Percentiles rank a stretch among this genome's conserved stretches.
Conservation (phyloP, 1,139 yeast genomes). For the Candida dubliniensis region DNA sequence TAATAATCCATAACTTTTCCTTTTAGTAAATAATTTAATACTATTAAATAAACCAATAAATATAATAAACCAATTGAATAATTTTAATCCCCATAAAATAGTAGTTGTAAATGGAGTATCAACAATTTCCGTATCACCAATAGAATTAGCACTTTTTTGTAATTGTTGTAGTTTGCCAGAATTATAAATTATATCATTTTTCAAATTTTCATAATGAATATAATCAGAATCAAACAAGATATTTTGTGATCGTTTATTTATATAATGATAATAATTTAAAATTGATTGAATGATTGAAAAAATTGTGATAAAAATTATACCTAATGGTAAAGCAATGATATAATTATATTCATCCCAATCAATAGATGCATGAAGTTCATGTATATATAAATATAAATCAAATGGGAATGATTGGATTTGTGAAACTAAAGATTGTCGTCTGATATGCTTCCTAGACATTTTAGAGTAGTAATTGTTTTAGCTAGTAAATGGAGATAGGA, state of each 20-base stretch:
- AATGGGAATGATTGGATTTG: slow-evolving; percentile 53
- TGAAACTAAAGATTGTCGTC: slow-evolving; percentile 37
- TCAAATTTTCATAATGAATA: slow-evolving; percentile 34
- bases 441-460: slow-evolving; percentile 18
- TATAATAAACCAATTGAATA: slow-evolving; percentile 17
- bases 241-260: slow-evolving; percentile 15
- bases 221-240: slow-evolving; percentile 16
- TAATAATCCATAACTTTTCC: slow-evolving; percentile 42
- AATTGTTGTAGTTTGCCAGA: not conserved
- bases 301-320: slow-evolving; percentile 6
- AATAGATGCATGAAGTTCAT: slow-evolving; percentile 54
- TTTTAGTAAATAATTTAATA: slow-evolving; percentile 29
- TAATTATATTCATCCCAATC: slow-evolving; percentile 60
- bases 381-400: slow-evolving; percentile 52
- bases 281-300: slow-evolving; percentile 10
- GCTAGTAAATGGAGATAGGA: too few relatives aligned
- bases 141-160: not conserved
- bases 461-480: not conserved
- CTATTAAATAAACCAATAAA: slow-evolving; percentile 30
- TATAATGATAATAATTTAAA: slow-evolving; percentile 14
- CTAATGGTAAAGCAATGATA: slow-evolving; percentile 16
- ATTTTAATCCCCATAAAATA: slow-evolving; percentile 23
- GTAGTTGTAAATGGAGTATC: slow-evolving; percentile 10
- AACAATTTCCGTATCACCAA: not conserved
- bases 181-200: slow-evolving; percentile 13